Base-by-base conservation (phyloP, 1,284 basidiomycete species). In the Pseudozyma sp. region DNA sequence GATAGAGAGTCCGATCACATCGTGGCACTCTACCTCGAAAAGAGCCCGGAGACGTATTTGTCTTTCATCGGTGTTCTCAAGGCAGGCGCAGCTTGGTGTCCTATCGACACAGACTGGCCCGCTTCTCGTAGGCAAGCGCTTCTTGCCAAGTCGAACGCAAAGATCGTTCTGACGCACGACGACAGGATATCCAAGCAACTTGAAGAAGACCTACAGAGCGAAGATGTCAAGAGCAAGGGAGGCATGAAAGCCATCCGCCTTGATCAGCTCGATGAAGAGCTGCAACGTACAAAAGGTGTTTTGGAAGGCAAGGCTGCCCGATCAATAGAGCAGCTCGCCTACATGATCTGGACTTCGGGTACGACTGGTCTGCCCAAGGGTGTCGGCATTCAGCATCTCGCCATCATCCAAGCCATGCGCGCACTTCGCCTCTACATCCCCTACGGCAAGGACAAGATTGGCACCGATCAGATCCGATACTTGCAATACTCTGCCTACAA, bases 281-380 rank as follows among this genome's bases (percentile, higher is more conserved):
- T 74, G 40, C 45, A 62, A 56, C 19, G 55, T 0, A 21, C 59
- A 25, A 19, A 35, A 6, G 2, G 18, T 3, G 6, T 40, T n/a
- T 49, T 50, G 5, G 13, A 34, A 0, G 45, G 54, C 18, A 35
- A 45, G 4, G 53, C 40, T 9, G 14, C 61, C 38, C 63, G 72
- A 9, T 68, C 64, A 7, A 67, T 75, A 34, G 43, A 70, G n/a
- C 70, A 83, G 58, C 66, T 83, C 9, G 83, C 82, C 12, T 83
- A 83, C 71, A 77, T 81, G 54, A 85, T 86, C 69, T 86, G 85
- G 85, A 86, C 85, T 5, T 83, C 80, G 12, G 85, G 85, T 14
- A 86, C 85, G 25, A 86, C 85, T 14, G 85, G 85, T 39, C 63
- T 83, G 19, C 85, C 85, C 11, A 86, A 86, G 53, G 83, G 79